Conservation (phyloP, 1,139 yeast species). For the Wickerhamiella pararugosa region DNA sequence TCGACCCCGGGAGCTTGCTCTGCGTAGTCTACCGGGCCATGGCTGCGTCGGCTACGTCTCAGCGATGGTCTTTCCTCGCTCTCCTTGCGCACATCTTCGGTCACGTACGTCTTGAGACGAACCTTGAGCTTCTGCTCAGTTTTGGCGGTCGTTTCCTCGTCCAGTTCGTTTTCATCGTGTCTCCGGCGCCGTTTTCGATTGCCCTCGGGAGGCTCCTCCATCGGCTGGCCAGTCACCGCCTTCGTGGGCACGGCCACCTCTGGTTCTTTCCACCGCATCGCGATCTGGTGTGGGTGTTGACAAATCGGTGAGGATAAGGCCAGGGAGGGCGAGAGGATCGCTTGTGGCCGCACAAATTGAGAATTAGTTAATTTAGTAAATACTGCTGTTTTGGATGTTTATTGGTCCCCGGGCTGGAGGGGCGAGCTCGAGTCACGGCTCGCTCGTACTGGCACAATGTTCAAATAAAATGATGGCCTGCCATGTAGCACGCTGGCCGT, state of each 20-base stretch:
- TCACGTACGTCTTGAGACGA: constrained; percentile 26
- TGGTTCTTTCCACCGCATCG: constrained; percentile 38
- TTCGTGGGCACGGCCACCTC: constrained; percentile 37
- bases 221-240: constrained; percentile 48
- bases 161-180: background rate
- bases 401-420: no score
- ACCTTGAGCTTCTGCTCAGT: constrained; percentile 18
- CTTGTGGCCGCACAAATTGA: no score
- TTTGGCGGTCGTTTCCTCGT: constrained; percentile 2
- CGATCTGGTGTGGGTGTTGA: no score
- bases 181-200: constrained; percentile 5
- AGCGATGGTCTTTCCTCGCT: constrained; percentile 19
- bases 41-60: background rate
- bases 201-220: constrained; percentile 40
- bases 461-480: no score
- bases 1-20: no score
- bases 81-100: constrained; percentile 25
- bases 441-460: no score
- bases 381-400: no score
- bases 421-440: no score
- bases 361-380: no score
- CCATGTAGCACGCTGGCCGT: no score
- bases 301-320: no score
- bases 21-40: background rate
- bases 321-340: no score